Base-by-base conservation (phyloP, 140 eudicot species). In the Ambrosia hybrid region DNA sequence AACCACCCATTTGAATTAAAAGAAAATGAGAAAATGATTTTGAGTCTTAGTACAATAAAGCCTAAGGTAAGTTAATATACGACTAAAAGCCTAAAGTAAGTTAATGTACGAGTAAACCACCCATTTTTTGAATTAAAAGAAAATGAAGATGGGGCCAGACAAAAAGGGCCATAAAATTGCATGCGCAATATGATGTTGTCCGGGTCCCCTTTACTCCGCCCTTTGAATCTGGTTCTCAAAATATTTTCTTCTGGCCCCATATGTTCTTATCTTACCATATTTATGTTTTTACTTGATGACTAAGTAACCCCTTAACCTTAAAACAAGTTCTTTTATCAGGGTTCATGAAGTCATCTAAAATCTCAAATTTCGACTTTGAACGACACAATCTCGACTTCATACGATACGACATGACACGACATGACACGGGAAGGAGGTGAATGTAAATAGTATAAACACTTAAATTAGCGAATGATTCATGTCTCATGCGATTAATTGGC, bases 171-270 rank as follows among this genome's bases (percentile, higher is more conserved):
- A 51, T 16, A 45, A 33, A 48, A 37, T 2, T 49, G 81, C 81
- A 77, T 70, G 81, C 81, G 81, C 77, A 63, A 60, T 53, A 73
- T 76, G 57, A 76, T 76, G 76, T 55, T 76, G 70, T 76, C 73
- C 16, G 71, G 71, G 66, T 61, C 64, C 71, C 67, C 49, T 58
- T 57, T 68, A 33, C 38, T 45, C 43, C 53, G 0, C 56, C 70
- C 74, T 67, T 59, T 61, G 66, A 77, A 70, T 70, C 60, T 51
- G 72, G 57, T 61, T 62, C 76, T 69, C 64, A 15, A 45, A 67
- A 59, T 76, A 57, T 36, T 48, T 57, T 11, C 39, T 9, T 11
- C n/a, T 60, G 16, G 51, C 49, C 81, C 72, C 48, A 9, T 7
- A 0, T 45, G 43, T 46, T 67, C 41, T 45, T 43, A 43, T 45